Evolutionary conservation across 2,329 filamentous ascomycete species (phyloP).

Genomic region (Sporothrix brunneoviolacea): DNA sequence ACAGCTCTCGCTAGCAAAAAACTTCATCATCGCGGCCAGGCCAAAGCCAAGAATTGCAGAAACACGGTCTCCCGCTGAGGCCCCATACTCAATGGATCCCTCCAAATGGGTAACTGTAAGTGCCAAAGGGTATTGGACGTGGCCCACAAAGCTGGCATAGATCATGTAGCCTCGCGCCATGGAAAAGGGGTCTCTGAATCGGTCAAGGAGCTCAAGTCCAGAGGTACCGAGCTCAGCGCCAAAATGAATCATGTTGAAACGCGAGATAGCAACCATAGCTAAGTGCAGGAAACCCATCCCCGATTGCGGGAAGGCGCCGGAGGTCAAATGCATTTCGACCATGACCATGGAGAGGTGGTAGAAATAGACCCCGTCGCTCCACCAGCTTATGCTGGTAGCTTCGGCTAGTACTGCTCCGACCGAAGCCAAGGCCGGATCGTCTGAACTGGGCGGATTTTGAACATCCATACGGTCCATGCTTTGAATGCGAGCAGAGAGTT

Average conservation of each 20-base stretch:
- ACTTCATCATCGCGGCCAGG: constrained; percentile 56
- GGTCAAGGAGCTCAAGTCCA: constrained; percentile 57
- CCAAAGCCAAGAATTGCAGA: constrained; percentile 67
- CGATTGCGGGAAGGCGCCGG: constrained; percentile 62
- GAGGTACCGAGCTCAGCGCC: constrained; percentile 58
- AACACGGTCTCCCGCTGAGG: constrained; percentile 62
- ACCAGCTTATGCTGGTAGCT: constrained; percentile 63
- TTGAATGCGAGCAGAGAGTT: constrained; percentile 53
- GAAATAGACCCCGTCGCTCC: constrained; percentile 65
- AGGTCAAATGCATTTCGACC: constrained; percentile 56
- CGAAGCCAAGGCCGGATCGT: constrained; percentile 51
- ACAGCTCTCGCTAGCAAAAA: constrained; percentile 64
- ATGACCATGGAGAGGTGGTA: constrained; percentile 64
- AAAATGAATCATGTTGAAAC: constrained; percentile 65
- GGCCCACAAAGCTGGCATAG: constrained; percentile 63
- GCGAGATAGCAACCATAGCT: constrained; percentile 58
- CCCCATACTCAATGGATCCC: constrained; percentile 58
- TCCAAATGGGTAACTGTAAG: constrained; percentile 55
- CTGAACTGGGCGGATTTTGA: constrained; percentile 34
- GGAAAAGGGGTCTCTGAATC: constrained; percentile 57
- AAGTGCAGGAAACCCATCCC: constrained; percentile 63
- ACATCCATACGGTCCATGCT: constrained; percentile 46
- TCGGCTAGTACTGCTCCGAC: constrained; percentile 66
- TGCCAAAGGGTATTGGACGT: constrained; percentile 57
- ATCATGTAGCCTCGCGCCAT: constrained; percentile 63